Evolutionary conservation across 192 early-diverging fungal species (phyloP).

Genomic region (Podila minutissima): DNA sequence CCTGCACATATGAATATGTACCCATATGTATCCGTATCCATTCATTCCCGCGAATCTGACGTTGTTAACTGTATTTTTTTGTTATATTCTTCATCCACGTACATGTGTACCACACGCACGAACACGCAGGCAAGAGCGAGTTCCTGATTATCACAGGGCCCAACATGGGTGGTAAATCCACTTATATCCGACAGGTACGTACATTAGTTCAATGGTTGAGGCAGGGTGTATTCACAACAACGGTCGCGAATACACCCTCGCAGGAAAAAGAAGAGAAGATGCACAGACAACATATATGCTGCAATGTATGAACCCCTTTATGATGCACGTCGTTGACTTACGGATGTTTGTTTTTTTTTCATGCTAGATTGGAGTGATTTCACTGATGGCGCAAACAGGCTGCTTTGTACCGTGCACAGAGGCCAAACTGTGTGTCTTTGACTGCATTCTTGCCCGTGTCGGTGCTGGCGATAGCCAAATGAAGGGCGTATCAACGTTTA

Average conservation of each 20-base stretch:
- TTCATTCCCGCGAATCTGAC: too few species aligned
- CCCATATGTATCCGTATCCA: too few species aligned
- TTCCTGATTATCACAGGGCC: conserved; percentile 96
- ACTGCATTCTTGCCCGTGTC: conserved; percentile 91
- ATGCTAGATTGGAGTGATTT: conserved; percentile 84
- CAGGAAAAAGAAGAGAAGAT: too few species aligned
- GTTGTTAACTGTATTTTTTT: neutral
- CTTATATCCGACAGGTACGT: conserved; percentile 90
- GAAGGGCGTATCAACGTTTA: conserved; percentile 95
- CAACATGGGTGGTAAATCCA: conserved; percentile 99
- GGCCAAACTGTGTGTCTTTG: conserved; percentile 80
- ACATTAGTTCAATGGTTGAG: neutral
- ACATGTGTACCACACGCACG: too few species aligned
- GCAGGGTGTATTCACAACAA: neutral
- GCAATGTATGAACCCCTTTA: too few species aligned
- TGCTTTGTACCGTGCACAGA: conserved; percentile 92
- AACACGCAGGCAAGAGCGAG: conserved; percentile 56
- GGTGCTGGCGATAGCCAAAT: conserved; percentile 95
- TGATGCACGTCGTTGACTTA: too few species aligned
- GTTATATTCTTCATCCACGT: too few species aligned
- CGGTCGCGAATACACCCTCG: neutral
- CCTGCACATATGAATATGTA: too few species aligned
- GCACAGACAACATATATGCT: too few species aligned
- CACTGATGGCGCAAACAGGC: conserved; percentile 94
- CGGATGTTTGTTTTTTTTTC: neutral